Evolutionary conservation across 2,329 filamentous ascomycete species (phyloP), one percentile per base, ranked within the genome.

Genomic region (Alternaria sp.): DNA sequence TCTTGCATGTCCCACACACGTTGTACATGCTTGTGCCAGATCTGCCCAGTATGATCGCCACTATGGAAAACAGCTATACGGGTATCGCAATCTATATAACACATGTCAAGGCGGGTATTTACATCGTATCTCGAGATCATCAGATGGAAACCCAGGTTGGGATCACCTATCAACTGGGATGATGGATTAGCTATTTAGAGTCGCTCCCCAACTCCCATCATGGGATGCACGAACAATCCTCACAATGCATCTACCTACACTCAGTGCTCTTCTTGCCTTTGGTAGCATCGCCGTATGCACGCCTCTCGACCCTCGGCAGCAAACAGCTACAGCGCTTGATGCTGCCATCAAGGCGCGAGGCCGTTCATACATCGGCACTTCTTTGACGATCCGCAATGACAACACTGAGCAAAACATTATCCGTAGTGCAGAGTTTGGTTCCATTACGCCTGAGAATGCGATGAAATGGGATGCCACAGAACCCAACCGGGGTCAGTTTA

Each of bases 401-500:
- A 76, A 74, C 63, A 59, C 60, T 0, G 70, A 73, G 59, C 62
- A 65, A 28, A 69, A 67, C 54, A 52, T 71, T 43, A 69, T 71
- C 57, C 62, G 63, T 52, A 56, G 62, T 25, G 50, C 66, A 12
- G 73, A 77, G 41, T 77, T 77, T 49, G 73, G 73, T 11, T 74
- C 72, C 16, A 73, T 79, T 57, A 79, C 77, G 1, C 77, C 78
- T 0, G 78, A 79, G 59, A 80, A 80, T 62, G 67, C 73, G 27
- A 74, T 77, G 75, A 80, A 81, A 57, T 81, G 78, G 76, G 77
- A 80, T 32, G 69, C 73, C 5, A 81, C 72, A 4, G 78, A 81
- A 65, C 74, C 78, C 10, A 65, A 65, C 16, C 74, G 71, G 4
- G 69, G 70, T 54, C 62, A 69, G 30, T 81, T 81, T 63, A 78